Base-by-base conservation (phyloP, 164 flowering plant species). In the Houttuynia cordata region DNA sequence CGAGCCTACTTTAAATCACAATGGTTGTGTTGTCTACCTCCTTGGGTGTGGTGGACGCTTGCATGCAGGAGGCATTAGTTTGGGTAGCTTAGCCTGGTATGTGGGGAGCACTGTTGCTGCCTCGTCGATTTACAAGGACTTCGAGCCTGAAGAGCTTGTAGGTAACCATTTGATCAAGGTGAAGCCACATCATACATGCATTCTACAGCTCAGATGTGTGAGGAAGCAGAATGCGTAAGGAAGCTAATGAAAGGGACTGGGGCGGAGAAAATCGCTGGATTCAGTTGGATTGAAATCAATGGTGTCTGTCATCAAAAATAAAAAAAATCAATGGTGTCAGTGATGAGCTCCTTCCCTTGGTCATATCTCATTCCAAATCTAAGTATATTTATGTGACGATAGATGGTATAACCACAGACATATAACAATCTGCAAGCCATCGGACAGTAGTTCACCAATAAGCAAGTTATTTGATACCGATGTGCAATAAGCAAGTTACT, bases 301-400 rank as follows among this genome's bases (percentile, higher is more conserved):
- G n/a, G n/a, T n/a, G n/a, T n/a, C n/a, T n/a, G n/a, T n/a, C n/a
- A n/a, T n/a, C n/a, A n/a, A n/a, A n/a, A n/a, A n/a, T n/a, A n/a
- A n/a, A n/a, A n/a, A n/a, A n/a, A n/a, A n/a, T n/a, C n/a, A n/a
- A n/a, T 25, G 66, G 61, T 14, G 53, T 42, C 49, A 42, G 69
- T 53, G 71, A 71, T 50, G 73, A 78, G 63, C 75, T 75, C 61
- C 24, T 66, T 49, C 63, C 70, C 13, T 60, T 60, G 55, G 73
- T 68, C 34, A 56, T 19, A 47, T 61, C 68, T 12, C 61, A 62
- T 65, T 21, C 42, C 53, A 24, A 64, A 47, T 60, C 30, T 18
- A 52, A 58, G 22, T 58, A 61, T 50, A 61, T 72, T 21, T 37
- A 64, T 51, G 12, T 25, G 65, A 61, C 70, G 51, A n/a, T 66